phyloP scores from a whole-genome alignment of 1,139 yeast species.

The Blastobotrys buckinghamii region DNA sequence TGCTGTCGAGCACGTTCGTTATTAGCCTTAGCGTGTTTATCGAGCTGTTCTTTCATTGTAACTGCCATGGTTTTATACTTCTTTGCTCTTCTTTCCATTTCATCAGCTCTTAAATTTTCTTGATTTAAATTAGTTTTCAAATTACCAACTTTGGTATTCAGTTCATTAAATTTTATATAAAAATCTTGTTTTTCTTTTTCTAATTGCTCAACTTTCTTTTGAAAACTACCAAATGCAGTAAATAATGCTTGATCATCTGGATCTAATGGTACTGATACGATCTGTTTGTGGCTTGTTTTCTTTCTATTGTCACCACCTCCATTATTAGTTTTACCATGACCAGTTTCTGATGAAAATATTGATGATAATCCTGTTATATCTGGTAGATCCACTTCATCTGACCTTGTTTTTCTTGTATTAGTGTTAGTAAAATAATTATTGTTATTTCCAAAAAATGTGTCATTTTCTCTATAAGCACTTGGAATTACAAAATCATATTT shows the following conservation, averaged over 20 bases:
- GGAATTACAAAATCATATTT: constrained; percentile 21
- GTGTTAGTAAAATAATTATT: constrained; percentile 4
- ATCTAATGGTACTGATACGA: constrained; percentile 26
- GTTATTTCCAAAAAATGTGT: constrained; percentile 18
- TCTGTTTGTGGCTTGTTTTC: constrained; percentile 20
- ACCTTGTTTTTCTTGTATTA: background rate
- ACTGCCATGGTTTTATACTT: constrained; percentile 20
- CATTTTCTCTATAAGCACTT: constrained; percentile 23
- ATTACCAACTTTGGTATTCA: constrained; percentile 16
- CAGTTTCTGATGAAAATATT: constrained; percentile 22
- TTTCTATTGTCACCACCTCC: background rate
- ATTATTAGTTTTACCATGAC: constrained; percentile 10
- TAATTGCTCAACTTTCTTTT: constrained; percentile 22
- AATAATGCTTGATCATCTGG: constrained; percentile 26
- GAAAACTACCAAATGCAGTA: constrained; percentile 25
- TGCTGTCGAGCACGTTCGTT: background rate
- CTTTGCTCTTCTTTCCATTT: constrained; percentile 18
- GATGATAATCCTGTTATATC: constrained; percentile 26
- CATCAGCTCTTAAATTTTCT: constrained; percentile 13
- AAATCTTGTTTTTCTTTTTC: constrained; percentile 7
- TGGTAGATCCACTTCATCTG: constrained; percentile 15
- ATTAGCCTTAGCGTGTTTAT: background rate
- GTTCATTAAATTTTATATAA: constrained; percentile 11
- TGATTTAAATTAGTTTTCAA: constrained; percentile 13
- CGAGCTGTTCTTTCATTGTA: constrained; percentile 16